Base-by-base conservation (phyloP, 352 stramenopile genomes). In the Phytophthora pistaciae region DNA sequence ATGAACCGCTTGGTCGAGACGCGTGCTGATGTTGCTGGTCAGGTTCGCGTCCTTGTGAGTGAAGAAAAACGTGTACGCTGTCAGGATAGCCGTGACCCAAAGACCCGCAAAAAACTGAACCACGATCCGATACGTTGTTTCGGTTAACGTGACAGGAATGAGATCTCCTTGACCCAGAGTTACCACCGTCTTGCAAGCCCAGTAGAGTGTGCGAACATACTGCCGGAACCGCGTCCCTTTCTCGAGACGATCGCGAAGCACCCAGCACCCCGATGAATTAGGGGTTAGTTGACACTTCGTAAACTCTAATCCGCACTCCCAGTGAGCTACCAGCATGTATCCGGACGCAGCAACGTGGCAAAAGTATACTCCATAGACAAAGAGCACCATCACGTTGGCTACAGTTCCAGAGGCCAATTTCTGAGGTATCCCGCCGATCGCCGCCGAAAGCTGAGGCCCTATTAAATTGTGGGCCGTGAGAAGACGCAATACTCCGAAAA, bases 11-110 rank as follows among this genome's bases (percentile, higher is more conserved):
- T 93, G 84, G n/a, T 81, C 80, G 1, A 87, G 66, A 3, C 85
- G 72, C 27, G 86, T 93, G n/a, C 79, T 87, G 52, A 91, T 81
- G 29, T 88, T 91, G 29, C 73, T 90, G 5, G 68, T 68, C 70
- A 93, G 77, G 25, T 86, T 79, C 1, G 71, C 77, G 42, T 93
- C 84, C 70, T 86, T 89, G 60, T 87, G 75, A 18, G 79, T 90
- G 52, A 93, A 93, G 72, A 79, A 91, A 56, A 92, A 93, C 0
- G 79, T 90, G 50, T 89, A 93, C 4, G 84, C 86, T 11, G 86
- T 90, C 20, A 91, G 63, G 57, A 93, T 85, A 14, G 83, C 77
- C 1, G 86, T 93, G 13, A 86, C 86, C 84, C 86, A 93, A 8
- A 93, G 69, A 0, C 86, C 86, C 14, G 83, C 78, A 9, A 82